phyloP scores from a whole-genome alignment of 169 alveolate species.

The Plasmodium vinckei region DNA sequence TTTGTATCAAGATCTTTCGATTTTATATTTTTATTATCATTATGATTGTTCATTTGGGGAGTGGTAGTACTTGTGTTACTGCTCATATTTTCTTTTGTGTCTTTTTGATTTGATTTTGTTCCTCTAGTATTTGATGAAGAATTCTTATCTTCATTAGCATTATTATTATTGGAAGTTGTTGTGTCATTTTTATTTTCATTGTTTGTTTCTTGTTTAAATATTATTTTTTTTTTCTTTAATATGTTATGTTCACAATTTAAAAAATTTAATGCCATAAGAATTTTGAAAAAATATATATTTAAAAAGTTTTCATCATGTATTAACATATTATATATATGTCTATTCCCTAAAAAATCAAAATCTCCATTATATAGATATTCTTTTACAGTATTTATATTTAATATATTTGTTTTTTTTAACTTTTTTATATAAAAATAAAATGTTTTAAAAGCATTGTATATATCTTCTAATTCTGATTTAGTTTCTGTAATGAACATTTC shows the following conservation, averaged over 20 bases:
- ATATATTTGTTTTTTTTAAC: slow-evolving; percentile 25
- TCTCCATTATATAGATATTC: slow-evolving; percentile 19
- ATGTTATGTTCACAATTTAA: slow-evolving; percentile 17
- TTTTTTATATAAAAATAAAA: slow-evolving; percentile 21
- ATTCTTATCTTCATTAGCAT: background rate
- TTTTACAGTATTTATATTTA: slow-evolving; percentile 1
- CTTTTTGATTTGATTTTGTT: background rate
- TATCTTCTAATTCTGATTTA: slow-evolving; percentile 21
- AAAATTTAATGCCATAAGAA: slow-evolving; percentile 21
- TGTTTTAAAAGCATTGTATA: slow-evolving; percentile 29
- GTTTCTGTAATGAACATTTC: slow-evolving; percentile 23
- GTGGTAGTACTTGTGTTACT: background rate
- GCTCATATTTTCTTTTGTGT: slow-evolving; percentile 2
- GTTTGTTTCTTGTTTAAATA: background rate
- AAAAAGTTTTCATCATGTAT: slow-evolving; percentile 34
- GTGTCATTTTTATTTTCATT: background rate
- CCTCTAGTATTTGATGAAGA: background rate
- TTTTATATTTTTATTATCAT: background rate
- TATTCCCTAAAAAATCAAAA: slow-evolving; percentile 30
- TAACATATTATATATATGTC: slow-evolving; percentile 36
- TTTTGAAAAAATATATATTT: slow-evolving; percentile 33
- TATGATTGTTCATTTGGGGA: background rate
- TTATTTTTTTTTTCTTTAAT: background rate
- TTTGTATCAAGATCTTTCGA: background rate
- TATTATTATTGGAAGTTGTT: background rate